Evolutionary conservation across 108 stramenopile species (phyloP).

Genomic region (Poteriospumella lacustris): DNA sequence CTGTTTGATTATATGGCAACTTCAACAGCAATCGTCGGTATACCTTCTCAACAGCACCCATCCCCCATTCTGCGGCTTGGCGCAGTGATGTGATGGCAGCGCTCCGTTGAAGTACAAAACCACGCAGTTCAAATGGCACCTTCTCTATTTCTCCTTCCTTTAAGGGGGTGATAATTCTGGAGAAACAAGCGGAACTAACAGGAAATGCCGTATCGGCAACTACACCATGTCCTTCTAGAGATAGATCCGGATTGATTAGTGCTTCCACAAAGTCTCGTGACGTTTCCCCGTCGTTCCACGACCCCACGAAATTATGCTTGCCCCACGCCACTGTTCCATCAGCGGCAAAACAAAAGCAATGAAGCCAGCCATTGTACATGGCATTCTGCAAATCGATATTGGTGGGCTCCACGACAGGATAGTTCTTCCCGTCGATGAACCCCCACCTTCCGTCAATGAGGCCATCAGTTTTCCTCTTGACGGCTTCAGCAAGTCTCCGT

Average conservation of each 20-base stretch:
- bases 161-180: background rate
- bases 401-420: background rate
- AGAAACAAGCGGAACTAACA: background rate
- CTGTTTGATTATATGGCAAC: conserved; percentile 11
- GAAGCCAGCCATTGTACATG: conserved; percentile 13
- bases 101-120: background rate
- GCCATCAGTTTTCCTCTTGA: background rate
- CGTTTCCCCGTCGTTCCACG: conserved; percentile 13
- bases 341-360: conserved; percentile 5
- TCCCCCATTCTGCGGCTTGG: conserved; percentile 13
- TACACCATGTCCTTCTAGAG: conserved; percentile 16
- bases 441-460: background rate
- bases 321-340: background rate
- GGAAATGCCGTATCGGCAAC: conserved; percentile 8
- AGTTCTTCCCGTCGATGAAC: background rate
- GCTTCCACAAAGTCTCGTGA: background rate
- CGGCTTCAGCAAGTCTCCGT: background rate
- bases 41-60: conserved; percentile 21
- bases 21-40: background rate
- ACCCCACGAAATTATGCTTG: conserved; percentile 19
- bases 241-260: background rate
- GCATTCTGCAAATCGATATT: conserved; percentile 10
- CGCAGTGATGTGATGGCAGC: conserved; percentile 3
- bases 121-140: background rate
- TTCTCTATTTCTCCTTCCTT: conserved; percentile 19